phyloP scores from a whole-genome alignment of 495 filamentous ascomycete genomes.

The Penicillium paradoxum region DNA sequence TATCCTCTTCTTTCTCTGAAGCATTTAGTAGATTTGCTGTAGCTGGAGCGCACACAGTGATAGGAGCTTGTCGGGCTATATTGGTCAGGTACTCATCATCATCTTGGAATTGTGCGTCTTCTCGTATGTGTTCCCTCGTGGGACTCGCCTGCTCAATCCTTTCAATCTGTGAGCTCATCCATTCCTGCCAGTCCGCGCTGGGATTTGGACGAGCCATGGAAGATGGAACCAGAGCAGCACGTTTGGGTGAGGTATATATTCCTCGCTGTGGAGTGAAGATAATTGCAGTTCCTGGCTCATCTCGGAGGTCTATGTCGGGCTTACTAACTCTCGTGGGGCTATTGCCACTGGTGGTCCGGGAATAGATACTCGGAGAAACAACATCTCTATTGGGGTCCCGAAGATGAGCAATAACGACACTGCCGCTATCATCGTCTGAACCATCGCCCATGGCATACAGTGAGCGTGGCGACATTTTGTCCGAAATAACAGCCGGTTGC shows the following conservation, averaged over 20 bases:
- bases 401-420: slow-evolving; percentile 16
- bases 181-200: slow-evolving; percentile 45
- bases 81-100: slow-evolving; percentile 31
- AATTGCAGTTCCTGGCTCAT: slow-evolving; percentile 39
- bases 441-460: slow-evolving; percentile 7
- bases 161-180: slow-evolving; percentile 44
- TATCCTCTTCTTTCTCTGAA: neutral
- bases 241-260: slow-evolving; percentile 35
- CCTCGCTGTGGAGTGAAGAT: slow-evolving; percentile 39
- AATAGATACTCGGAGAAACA: slow-evolving; percentile 49
- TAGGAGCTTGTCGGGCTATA: slow-evolving; percentile 6
- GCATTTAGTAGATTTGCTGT: neutral
- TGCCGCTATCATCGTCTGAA: slow-evolving; percentile 19
- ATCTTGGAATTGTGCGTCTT: slow-evolving; percentile 54
- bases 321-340: slow-evolving; percentile 25
- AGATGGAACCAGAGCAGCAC: slow-evolving; percentile 5
- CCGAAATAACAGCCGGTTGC: neutral
- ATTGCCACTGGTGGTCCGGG: slow-evolving; percentile 47
- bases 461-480: neutral
- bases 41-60: neutral
- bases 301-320: slow-evolving; percentile 11
- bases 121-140: slow-evolving; percentile 51
- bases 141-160: slow-evolving; percentile 31
- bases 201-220: slow-evolving; percentile 9
- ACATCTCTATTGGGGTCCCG: neutral